phyloP scores from a whole-genome alignment of 345 rosid species.

The Passiflora organensis region DNA sequence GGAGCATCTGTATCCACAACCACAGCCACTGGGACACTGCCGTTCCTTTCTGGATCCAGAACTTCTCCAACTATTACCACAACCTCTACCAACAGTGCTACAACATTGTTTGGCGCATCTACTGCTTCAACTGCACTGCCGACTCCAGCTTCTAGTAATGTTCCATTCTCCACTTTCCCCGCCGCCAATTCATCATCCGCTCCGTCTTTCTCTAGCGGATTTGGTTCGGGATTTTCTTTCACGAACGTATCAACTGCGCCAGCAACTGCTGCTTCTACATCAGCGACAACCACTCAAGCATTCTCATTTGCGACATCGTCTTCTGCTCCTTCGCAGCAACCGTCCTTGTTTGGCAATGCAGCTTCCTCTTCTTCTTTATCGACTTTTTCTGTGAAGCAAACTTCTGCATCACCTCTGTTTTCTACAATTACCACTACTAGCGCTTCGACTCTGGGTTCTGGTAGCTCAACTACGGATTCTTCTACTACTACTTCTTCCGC shows the following conservation, averaged over 20 bases:
- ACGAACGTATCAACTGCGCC: neutral
- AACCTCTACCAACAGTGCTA: neutral
- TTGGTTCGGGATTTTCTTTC: too few relatives aligned
- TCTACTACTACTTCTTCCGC: conserved; percentile 33
- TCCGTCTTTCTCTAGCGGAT: too few relatives aligned
- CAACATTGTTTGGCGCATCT: neutral
- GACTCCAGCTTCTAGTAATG: neutral
- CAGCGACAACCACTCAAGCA: neutral
- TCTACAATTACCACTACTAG: conserved; percentile 13
- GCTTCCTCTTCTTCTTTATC: neutral
- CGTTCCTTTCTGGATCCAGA: neutral
- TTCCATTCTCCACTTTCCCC: too few relatives aligned
- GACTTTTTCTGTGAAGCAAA: neutral
- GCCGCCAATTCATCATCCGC: too few relatives aligned
- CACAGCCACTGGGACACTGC: neutral
- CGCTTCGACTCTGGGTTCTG: conserved; percentile 43
- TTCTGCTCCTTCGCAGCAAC: neutral
- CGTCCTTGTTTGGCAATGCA: neutral
- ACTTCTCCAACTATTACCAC: conserved; percentile 2
- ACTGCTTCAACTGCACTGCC: neutral
- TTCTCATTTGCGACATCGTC: neutral
- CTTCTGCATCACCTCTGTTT: conserved; percentile 1
- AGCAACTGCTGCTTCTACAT: neutral
- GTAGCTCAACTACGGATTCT: conserved; percentile 9
- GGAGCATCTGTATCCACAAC: neutral